phyloP scores from a whole-genome alignment of 768 basidiomycete genomes.

The Multifurca ochricompacta region DNA sequence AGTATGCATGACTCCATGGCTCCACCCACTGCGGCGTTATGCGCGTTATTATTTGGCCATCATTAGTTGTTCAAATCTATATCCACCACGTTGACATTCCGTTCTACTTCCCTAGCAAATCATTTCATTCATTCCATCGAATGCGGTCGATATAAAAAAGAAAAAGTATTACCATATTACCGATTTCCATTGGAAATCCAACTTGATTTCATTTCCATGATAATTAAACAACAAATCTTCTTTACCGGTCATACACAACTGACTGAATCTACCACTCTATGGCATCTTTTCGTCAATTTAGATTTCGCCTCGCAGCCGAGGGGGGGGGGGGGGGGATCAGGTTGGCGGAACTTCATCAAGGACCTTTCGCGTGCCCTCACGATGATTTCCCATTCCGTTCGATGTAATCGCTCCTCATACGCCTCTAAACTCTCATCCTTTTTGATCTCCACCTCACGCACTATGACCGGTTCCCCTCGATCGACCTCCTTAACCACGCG shows the following conservation, averaged over 20 bases:
- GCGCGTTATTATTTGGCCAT: neutral
- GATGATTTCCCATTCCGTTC: conserved; percentile 82
- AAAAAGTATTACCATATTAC: no score
- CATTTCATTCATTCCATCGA: no score
- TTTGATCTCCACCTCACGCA: conserved; percentile 65
- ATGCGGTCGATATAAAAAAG: conserved; percentile 4
- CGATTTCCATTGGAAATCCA: no score
- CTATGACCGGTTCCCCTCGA: conserved; percentile 79
- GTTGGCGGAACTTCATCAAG: conserved; percentile 41
- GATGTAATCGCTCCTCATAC: conserved; percentile 73
- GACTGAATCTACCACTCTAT: conserved; percentile 9
- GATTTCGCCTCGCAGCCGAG: conserved; percentile 1
- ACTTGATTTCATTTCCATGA: no score
- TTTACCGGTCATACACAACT: no score
- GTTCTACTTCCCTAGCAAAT: conserved; percentile 9
- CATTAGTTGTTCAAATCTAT: neutral
- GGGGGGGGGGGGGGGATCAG: neutral
- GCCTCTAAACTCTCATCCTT: conserved; percentile 64
- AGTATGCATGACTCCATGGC: neutral
- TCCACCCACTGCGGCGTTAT: conserved; percentile 15
- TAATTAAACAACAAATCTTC: neutral
- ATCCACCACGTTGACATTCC: neutral
- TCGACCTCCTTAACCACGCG: conserved; percentile 91
- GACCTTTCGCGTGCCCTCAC: conserved; percentile 76
- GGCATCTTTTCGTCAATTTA: conserved; percentile 1